These are phyloP conservation scores for Durio zibethinus DNA, from an alignment of 345 rosid genomes.

Conservation along the genomic window DNA sequence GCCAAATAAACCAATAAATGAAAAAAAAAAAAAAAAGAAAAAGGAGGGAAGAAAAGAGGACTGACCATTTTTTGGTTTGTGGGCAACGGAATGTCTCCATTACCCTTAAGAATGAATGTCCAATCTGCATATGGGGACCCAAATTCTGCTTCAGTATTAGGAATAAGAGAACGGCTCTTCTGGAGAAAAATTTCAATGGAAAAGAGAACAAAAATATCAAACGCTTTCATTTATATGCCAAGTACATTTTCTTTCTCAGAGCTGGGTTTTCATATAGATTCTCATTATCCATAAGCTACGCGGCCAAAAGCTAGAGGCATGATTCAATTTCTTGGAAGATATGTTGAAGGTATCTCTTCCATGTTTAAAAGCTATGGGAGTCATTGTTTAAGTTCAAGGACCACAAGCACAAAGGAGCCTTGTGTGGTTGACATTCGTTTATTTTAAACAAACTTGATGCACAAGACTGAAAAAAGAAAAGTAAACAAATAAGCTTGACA, in stretches of 20 bases:
- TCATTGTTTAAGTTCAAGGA: constrained; percentile 26
- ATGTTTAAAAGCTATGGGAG: constrained; percentile 19
- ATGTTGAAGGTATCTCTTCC: constrained; percentile 12
- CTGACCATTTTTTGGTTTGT: constrained; percentile 61
- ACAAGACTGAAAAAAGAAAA: constrained; percentile 13
- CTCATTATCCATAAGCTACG: constrained; percentile 17
- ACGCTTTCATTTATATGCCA: constrained; percentile 24
- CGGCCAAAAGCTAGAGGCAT: constrained; percentile 17
- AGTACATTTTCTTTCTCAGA: constrained; percentile 15
- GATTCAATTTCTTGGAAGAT: constrained; percentile 30
- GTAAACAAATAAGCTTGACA: constrained; percentile 1
- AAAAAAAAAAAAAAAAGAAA: constrained; percentile 3
- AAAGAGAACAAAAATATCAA: constrained; percentile 20
- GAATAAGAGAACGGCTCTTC: constrained; percentile 21
- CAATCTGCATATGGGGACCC: constrained; percentile 62
- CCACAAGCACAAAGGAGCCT: constrained; percentile 31
- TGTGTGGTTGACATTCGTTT: not conserved
- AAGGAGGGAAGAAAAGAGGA: constrained; percentile 35
- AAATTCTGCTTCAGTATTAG: constrained; percentile 27
- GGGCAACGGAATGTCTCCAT: constrained; percentile 77
- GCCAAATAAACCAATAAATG: constrained; percentile 29
- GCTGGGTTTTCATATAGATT: constrained; percentile 23
- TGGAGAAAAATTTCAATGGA: constrained; percentile 14
- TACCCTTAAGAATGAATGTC: constrained; percentile 53
- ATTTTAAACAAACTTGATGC: constrained; percentile 5